Conservation (phyloP, 305 asterid species). For the Petunia hybrid region DNA sequence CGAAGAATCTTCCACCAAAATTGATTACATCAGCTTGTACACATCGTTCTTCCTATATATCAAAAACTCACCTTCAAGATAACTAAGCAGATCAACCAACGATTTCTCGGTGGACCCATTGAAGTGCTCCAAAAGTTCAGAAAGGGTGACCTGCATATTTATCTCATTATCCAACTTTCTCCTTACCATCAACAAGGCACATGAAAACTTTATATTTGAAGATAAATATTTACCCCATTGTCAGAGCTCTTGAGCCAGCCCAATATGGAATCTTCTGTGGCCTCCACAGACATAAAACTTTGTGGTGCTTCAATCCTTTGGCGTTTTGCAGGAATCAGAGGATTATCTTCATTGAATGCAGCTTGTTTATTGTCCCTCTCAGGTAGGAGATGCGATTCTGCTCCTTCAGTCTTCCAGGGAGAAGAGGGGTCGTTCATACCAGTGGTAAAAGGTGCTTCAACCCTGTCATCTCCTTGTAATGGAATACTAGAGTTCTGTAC, state of each 20-base stretch:
- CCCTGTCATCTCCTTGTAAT: conserved; percentile 29
- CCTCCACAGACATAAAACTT: conserved; percentile 44
- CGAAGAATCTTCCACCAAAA: background rate
- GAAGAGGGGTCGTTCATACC: conserved; percentile 30
- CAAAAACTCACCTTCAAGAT: conserved; percentile 76
- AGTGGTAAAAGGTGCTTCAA: conserved; percentile 33
- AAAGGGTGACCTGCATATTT: conserved; percentile 61
- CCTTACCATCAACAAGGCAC: conserved; percentile 9
- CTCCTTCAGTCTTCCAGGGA: conserved; percentile 32
- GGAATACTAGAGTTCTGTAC: conserved; percentile 32
- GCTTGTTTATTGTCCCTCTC: conserved; percentile 35
- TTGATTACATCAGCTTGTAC: conserved; percentile 63
- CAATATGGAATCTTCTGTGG: conserved; percentile 63
- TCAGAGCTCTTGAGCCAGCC: conserved; percentile 62
- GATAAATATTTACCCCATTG: conserved; percentile 69
- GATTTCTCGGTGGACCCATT: conserved; percentile 63
- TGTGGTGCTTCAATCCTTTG: conserved; percentile 56
- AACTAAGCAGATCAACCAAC: conserved; percentile 53
- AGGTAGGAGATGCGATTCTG: conserved; percentile 34
- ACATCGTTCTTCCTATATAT: conserved; percentile 67
- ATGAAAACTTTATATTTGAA: conserved; percentile 13
- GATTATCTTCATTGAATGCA: conserved; percentile 37
- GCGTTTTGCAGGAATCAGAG: conserved; percentile 55
- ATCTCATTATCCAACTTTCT: background rate
- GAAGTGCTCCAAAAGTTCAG: conserved; percentile 72